Percentiles rank a stretch among this genome's conserved stretches.
Evolutionary conservation across 2,329 filamentous ascomycete species (phyloP).

Genomic region (Periglandula ipomoeae): DNA sequence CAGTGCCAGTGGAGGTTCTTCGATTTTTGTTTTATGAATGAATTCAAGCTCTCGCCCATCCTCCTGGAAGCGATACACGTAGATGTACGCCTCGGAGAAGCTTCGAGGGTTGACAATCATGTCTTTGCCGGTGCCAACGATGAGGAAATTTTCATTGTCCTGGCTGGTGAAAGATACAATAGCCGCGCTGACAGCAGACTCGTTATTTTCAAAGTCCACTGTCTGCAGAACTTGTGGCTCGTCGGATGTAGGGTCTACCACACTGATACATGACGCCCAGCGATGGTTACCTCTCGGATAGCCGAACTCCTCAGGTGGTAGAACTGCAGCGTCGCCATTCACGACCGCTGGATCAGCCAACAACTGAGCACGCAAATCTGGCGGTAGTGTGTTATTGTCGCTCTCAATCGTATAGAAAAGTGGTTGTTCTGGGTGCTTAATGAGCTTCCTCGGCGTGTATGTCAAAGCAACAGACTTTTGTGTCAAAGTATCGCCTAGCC

Average conservation of each 20-base stretch:
- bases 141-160: slow-evolving; percentile 81
- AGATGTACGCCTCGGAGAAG: slow-evolving; percentile 72
- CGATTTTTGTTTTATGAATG: slow-evolving; percentile 91
- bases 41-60: slow-evolving; percentile 85
- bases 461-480: slow-evolving; percentile 79
- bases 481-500: slow-evolving; percentile 74
- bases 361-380: slow-evolving; percentile 65
- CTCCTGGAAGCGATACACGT: slow-evolving; percentile 84
- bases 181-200: slow-evolving; percentile 80
- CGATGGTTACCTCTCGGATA: slow-evolving; percentile 74
- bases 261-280: slow-evolving; percentile 93
- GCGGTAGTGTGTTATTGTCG: slow-evolving; percentile 83
- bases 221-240: slow-evolving; percentile 64
- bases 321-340: slow-evolving; percentile 61
- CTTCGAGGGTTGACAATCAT: slow-evolving; percentile 70
- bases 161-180: slow-evolving; percentile 81
- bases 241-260: slow-evolving; percentile 72
- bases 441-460: slow-evolving; percentile 82
- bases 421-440: slow-evolving; percentile 78
- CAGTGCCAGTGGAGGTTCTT: slow-evolving; percentile 82
- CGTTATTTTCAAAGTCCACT: slow-evolving; percentile 78
- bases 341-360: slow-evolving; percentile 61
- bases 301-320: slow-evolving; percentile 78
- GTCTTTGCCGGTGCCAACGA: slow-evolving; percentile 90
- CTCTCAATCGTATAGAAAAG: slow-evolving; percentile 92